Evolutionary conservation across 2,329 filamentous ascomycete species (phyloP), one percentile per base, ranked within the genome.

Genomic region (Neoscytalidium dimidiatum): DNA sequence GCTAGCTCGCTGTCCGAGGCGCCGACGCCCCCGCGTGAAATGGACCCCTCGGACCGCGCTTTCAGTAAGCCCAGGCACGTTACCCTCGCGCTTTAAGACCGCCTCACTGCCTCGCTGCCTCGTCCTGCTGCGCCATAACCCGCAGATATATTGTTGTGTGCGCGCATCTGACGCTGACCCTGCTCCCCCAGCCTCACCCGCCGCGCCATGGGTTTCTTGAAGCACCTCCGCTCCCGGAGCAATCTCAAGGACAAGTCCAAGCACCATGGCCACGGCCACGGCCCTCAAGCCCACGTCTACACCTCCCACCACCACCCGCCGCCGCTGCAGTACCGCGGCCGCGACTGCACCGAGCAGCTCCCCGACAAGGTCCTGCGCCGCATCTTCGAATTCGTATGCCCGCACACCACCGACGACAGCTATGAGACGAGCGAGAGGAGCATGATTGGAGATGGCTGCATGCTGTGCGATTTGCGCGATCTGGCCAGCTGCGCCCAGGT

Each of bases 401-500:
- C 94, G 7, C 94, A 98, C 78, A 82, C 88, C 38, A 80, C 81
- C 62, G 94, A 98, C 78, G 83, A 89, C 74, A 88, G 85, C 66
- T 96, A 95, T 77, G 89, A 92, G 69, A 89, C 88, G 46, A 94
- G 91, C 73, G 94, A 98, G 80, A 86, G 91, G 72, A 92, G 90
- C 66, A 88, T 90, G 69, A 85, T 88, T 57, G 87, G 91, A 69
- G 89, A 92, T 79, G 88, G 88, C 64, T 98, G 94, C 81, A 94
- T 95, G 91, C 88, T 96, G 70, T 98, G 94, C 81, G 92, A 97
- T 80, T 85, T 95, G 82, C 89, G 94, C 70, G 93, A 97, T 77
- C 85, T 97, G 64, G 88, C 92, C 61, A 88, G 92, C 76, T 94
- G 92, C 75, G 87, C 88, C 43, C 84, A 87, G 74, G 91, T 92